A percentile compares a stretch with the other conserved stretches of the same genome.
Evolutionary conservation across 768 basidiomycete genomes (phyloP).

Genomic region (Boletus reticuloceps): DNA sequence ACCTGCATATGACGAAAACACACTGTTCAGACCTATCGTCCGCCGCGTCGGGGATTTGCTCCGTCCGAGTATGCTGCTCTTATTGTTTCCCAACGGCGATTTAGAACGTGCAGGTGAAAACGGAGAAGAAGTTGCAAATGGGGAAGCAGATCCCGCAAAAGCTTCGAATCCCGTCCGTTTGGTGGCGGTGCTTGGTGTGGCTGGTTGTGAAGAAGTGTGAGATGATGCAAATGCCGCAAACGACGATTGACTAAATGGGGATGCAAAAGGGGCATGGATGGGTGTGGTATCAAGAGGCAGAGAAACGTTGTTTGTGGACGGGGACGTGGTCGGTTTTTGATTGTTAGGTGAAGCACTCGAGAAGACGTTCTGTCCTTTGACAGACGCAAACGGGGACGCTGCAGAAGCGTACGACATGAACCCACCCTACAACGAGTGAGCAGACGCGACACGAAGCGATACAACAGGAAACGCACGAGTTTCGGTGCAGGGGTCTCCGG

Average conservation of each 20-base stretch:
- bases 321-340: conserved; percentile 32
- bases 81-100: conserved; percentile 43
- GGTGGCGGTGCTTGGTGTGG: conserved; percentile 35
- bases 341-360: conserved; percentile 18
- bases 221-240: conserved; percentile 19
- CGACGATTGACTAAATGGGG: conserved; percentile 20
- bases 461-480: conserved; percentile 39
- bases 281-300: conserved; percentile 22
- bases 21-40: conserved; percentile 40
- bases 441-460: conserved; percentile 7
- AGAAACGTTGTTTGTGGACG: conserved; percentile 18
- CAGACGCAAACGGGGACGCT: conserved; percentile 69
- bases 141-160: conserved; percentile 49
- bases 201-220: conserved; percentile 15
- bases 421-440: conserved; percentile 46
- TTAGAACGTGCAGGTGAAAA: conserved; percentile 40
- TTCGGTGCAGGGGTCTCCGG: conserved; percentile 38
- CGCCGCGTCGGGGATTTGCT: conserved; percentile 60
- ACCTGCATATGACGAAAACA: conserved; percentile 62
- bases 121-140: conserved; percentile 43
- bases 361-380: conserved; percentile 65
- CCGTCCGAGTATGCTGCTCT: conserved; percentile 27
- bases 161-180: conserved; percentile 60
- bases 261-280: conserved; percentile 20
- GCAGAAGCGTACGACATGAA: conserved; percentile 80